These are phyloP conservation scores for Cubamyces lactineus DNA, from an alignment of 768 basidiomycete species.

Conservation along the genomic window DNA sequence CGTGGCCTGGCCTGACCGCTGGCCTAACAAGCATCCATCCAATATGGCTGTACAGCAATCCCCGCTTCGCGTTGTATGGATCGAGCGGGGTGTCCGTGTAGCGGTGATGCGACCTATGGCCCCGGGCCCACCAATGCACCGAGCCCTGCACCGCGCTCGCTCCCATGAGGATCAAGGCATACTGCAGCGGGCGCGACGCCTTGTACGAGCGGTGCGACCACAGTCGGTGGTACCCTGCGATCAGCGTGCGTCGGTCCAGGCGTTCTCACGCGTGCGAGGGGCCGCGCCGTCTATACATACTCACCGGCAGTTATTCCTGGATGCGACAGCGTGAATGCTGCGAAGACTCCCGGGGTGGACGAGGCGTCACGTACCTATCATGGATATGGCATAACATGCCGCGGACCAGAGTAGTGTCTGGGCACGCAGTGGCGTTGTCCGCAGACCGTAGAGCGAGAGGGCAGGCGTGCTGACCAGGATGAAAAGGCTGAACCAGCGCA, in stretches of 20 bases:
- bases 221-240: slow-evolving; percentile 54
- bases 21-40: slow-evolving; percentile 60
- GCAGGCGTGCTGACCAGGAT: slow-evolving; percentile 73
- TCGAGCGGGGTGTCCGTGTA: slow-evolving; percentile 61
- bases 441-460: slow-evolving; percentile 66
- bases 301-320: slow-evolving; percentile 24
- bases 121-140: slow-evolving; percentile 60
- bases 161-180: slow-evolving; percentile 48
- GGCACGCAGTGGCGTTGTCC: slow-evolving; percentile 49
- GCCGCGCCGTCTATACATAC: slow-evolving; percentile 52
- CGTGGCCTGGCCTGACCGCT: slow-evolving; percentile 47
- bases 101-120: slow-evolving; percentile 57
- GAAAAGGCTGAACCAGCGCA: slow-evolving; percentile 72
- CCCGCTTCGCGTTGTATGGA: slow-evolving; percentile 57
- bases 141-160: slow-evolving; percentile 56
- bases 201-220: slow-evolving; percentile 62
- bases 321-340: not conserved
- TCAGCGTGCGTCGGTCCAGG: not conserved
- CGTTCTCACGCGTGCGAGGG: not conserved
- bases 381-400: slow-evolving; percentile 62
- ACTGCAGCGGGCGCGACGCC: slow-evolving; percentile 50
- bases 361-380: slow-evolving; percentile 16
- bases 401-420: slow-evolving; percentile 65
- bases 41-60: slow-evolving; percentile 52
- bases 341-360: not conserved